phyloP scores from a whole-genome alignment of 192 early-diverging fungal species.

The Phlyctochytrium arcticum region DNA sequence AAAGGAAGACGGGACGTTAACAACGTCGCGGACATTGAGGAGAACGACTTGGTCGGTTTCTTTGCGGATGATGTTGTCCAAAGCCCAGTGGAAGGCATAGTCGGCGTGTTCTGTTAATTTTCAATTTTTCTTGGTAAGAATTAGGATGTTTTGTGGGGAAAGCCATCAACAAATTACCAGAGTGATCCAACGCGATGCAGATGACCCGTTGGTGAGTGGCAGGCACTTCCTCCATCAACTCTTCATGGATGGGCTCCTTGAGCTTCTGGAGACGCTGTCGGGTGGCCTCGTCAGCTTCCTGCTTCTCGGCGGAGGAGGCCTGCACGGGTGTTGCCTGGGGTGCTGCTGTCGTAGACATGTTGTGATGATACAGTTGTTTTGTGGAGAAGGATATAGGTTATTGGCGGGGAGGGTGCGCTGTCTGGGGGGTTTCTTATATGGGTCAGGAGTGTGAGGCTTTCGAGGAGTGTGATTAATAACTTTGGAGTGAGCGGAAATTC shows the following conservation, averaged over 20 bases:
- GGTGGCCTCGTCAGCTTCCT: neutral
- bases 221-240: slow-evolving; percentile 6
- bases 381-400: no score
- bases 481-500: no score
- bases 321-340: neutral
- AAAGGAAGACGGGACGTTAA: slow-evolving; percentile 22
- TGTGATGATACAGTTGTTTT: neutral
- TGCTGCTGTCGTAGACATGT: neutral
- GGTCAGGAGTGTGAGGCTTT: no score
- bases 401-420: no score
- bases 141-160: neutral
- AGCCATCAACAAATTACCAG: neutral
- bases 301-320: neutral
- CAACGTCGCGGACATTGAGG: slow-evolving; percentile 29
- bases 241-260: slow-evolving; percentile 25
- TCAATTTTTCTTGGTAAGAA: no score
- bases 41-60: slow-evolving; percentile 37
- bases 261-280: slow-evolving; percentile 3
- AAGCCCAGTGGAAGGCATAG: slow-evolving; percentile 31
- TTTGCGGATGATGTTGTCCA: slow-evolving; percentile 27
- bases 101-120: slow-evolving; percentile 20
- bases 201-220: slow-evolving; percentile 8
- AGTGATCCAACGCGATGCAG: slow-evolving; percentile 24
- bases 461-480: no score
- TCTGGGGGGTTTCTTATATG: no score